Evolutionary conservation across 371 early-diverging fungal species (phyloP), one percentile per base, ranked within the genome.

Genomic region (Dipsacomyces acuminosporus): DNA sequence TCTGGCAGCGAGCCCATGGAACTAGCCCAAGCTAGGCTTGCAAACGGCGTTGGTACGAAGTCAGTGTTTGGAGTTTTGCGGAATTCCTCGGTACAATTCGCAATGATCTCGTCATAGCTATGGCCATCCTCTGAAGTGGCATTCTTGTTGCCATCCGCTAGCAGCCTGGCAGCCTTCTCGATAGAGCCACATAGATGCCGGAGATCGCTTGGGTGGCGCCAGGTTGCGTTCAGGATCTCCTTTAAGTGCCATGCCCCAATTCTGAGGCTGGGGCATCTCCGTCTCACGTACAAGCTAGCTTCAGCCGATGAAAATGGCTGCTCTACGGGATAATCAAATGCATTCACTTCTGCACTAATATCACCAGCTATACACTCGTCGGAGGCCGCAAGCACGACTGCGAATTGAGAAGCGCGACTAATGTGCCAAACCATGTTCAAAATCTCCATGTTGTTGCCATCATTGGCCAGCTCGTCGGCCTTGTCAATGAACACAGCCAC

Each of bases 151-250:
- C n/a, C n/a, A n/a, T n/a, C n/a, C n/a, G n/a, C n/a, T n/a, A n/a
- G n/a, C n/a, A n/a, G n/a, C n/a, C n/a, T n/a, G 30, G 11, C 5
- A 7, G 30, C 22, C 25, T 4, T 22, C 19, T 3, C 14, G 17
- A 40, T 33, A 24, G 34, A 48, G 26, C 38, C 13, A 8, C 59
- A 59, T 24, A 59, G 35, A 19, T 36, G 35, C 0, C 19, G 6
- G 14, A 59, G 48, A 30, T 52, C 48, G 15, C 47, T 26, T 2
- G 59, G 52, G 40, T 59, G 53, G 8, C 46, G 48, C 49, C 59
- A 53, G 23, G 59, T 59, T 2, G 8, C 18, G 9, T 44, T 41
- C 15, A 59, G 14, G 17, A 59, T 1, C n/a, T 48, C 34, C 44
- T 48, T 59, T 2, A 52, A 48, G 23, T 52, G 59, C 53, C 41